Evolutionary conservation across 2,329 filamentous ascomycete species (phyloP).

Genomic region (Botrytis aclada): DNA sequence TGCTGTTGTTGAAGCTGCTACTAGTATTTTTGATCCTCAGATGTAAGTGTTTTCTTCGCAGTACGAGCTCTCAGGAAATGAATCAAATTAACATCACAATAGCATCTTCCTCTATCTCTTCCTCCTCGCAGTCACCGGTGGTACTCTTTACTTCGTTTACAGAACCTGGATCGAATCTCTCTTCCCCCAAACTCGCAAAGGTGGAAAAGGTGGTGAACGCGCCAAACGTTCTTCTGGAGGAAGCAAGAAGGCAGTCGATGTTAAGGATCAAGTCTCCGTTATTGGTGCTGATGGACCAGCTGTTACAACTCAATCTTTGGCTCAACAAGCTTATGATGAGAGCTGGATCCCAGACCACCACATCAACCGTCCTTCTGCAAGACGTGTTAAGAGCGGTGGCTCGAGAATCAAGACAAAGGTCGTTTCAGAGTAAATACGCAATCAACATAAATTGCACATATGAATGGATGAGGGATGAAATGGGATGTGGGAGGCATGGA

Average conservation of each 20-base stretch:
- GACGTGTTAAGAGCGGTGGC: constrained; percentile 58
- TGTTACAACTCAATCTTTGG: constrained; percentile 35
- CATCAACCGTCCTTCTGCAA: constrained; percentile 77
- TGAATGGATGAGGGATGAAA: constrained; percentile 3
- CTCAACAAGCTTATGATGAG: constrained; percentile 37
- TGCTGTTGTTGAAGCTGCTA: constrained; percentile 83
- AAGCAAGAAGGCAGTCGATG: constrained; percentile 63
- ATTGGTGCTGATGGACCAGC: constrained; percentile 53
- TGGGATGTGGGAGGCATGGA: background rate
- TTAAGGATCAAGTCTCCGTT: constrained; percentile 55
- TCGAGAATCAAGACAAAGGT: constrained; percentile 29
- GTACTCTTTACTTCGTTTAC: constrained; percentile 93
- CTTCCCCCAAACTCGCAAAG: constrained; percentile 80
- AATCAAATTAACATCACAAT: constrained; percentile 22
- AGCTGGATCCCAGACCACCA: constrained; percentile 55
- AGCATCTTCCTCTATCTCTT: constrained; percentile 98
- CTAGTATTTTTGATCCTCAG: constrained; percentile 90
- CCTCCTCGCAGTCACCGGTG: constrained; percentile 73
- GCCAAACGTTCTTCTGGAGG: constrained; percentile 59
- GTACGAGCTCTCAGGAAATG: background rate
- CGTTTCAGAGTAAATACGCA: constrained; percentile 14
- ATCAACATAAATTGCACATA: background rate
- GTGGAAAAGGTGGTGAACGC: constrained; percentile 41
- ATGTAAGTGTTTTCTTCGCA: constrained; percentile 49
- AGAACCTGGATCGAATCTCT: constrained; percentile 95